These are phyloP conservation scores for Pseudodiploospora longispora DNA, from an alignment of 2,329 filamentous ascomycete species.

Conservation along the genomic window DNA sequence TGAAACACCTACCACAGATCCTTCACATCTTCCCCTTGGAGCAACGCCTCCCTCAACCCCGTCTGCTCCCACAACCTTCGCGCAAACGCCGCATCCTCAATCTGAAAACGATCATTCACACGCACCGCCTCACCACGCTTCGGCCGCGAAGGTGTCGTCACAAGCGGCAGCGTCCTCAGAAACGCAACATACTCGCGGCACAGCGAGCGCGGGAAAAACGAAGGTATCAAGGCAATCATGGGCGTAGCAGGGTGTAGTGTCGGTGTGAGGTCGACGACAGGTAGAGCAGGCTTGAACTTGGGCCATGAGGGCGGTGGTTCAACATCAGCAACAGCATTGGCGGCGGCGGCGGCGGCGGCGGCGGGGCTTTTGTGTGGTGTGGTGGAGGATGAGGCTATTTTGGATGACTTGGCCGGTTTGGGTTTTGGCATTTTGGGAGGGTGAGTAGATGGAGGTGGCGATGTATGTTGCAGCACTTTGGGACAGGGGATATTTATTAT, in stretches of 20 bases:
- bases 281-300: slow-evolving; percentile 58
- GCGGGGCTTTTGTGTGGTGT: too few species aligned
- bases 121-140: slow-evolving; percentile 74
- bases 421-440: slow-evolving; percentile 23
- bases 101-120: slow-evolving; percentile 83
- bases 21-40: slow-evolving; percentile 27
- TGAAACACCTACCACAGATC: slow-evolving; percentile 35
- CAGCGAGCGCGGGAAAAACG: slow-evolving; percentile 66
- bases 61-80: slow-evolving; percentile 69
- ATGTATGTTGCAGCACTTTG: too few species aligned
- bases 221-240: slow-evolving; percentile 66
- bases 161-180: slow-evolving; percentile 58
- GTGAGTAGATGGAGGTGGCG: too few species aligned
- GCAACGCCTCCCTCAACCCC: slow-evolving; percentile 57
- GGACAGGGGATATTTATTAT: too few species aligned
- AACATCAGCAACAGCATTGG: slow-evolving; percentile 6
- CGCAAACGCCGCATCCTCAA: slow-evolving; percentile 69
- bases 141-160: slow-evolving; percentile 69
- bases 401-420: slow-evolving; percentile 20
- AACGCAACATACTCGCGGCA: slow-evolving; percentile 72
- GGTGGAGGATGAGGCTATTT: slow-evolving; percentile 9
- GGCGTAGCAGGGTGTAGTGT: slow-evolving; percentile 39
- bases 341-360: slow-evolving; percentile 4
- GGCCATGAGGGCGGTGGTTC: slow-evolving; percentile 54
- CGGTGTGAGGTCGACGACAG: slow-evolving; percentile 55